phyloP scores from a whole-genome alignment of 1,284 basidiomycete genomes.

The Naganishia cerealis region DNA sequence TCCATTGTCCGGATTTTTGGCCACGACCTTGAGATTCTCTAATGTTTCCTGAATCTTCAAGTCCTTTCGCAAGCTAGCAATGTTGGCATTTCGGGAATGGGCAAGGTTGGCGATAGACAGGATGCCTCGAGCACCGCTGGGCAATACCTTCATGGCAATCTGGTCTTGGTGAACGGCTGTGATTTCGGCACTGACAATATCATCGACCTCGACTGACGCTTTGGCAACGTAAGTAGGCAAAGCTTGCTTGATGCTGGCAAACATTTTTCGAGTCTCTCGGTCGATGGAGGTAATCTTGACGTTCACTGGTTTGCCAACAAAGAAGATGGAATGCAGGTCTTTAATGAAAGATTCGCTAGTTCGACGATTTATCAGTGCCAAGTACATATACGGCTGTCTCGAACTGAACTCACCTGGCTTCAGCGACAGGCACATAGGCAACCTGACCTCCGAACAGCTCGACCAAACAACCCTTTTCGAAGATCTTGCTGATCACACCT shows the following conservation, averaged over 20 bases:
- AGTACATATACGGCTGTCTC: not conserved
- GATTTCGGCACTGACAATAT: slow-evolving; percentile 69
- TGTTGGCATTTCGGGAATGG: slow-evolving; percentile 68
- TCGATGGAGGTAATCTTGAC: slow-evolving; percentile 79
- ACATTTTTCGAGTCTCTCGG: slow-evolving; percentile 64
- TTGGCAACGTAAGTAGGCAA: slow-evolving; percentile 63
- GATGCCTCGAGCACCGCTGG: slow-evolving; percentile 72
- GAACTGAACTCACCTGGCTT: slow-evolving; percentile 66
- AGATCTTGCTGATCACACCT: slow-evolving; percentile 77
- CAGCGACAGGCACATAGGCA: slow-evolving; percentile 75
- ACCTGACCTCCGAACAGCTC: slow-evolving; percentile 90
- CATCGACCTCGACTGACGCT: slow-evolving; percentile 71
- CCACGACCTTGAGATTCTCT: slow-evolving; percentile 78
- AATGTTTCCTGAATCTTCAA: slow-evolving; percentile 74
- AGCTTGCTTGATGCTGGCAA: slow-evolving; percentile 85
- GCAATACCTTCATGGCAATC: slow-evolving; percentile 69
- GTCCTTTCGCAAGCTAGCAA: slow-evolving; percentile 67
- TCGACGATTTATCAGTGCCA: slow-evolving; percentile 28
- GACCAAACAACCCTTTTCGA: slow-evolving; percentile 75
- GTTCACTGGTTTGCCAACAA: slow-evolving; percentile 78
- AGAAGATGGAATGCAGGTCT: slow-evolving; percentile 69
- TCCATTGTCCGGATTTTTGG: slow-evolving; percentile 82
- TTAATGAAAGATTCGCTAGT: slow-evolving; percentile 65
- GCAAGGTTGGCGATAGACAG: slow-evolving; percentile 84
- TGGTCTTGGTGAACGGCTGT: slow-evolving; percentile 82